Evolutionary conservation across 768 basidiomycete genomes (phyloP), one percentile per base, ranked within the genome.

Genomic region (Hericium alpestre): DNA sequence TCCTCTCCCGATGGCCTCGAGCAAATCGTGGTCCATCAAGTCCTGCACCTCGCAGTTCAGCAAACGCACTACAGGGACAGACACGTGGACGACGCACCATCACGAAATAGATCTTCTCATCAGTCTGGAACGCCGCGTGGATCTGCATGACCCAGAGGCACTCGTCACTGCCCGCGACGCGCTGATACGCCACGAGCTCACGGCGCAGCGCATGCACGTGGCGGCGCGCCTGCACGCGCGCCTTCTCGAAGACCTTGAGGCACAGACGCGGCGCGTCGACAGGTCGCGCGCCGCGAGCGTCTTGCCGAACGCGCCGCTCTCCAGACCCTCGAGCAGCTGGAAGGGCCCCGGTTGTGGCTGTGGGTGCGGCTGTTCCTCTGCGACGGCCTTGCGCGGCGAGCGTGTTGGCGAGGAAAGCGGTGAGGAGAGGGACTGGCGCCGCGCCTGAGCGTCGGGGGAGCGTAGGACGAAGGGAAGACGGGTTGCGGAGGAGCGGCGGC

Each of bases 161-260:
- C 59, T 60, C 59, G 16, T 55, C 57, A 54, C 59, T 58, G 11
- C 51, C 57, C 9, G 61, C 59, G 38, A 62, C 47, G 22, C 61
- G 61, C 38, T 62, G 59, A 47, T 62, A 62, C 49, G 61, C 61
- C 40, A 55, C 59, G 15, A 62, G 56, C 49, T 62, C 61, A 15
- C 61, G 61, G 54, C 54, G 54, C 48, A 62, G 43, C 23, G 59
- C 61, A 10, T 53, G 51, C 23, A 52, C 37, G 56, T 58, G 39
- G 54, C 57, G 51, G 51, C 56, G 39, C 56, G 57, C 38, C 54
- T 57, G 32, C 56, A 56, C 22, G 58, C 50, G 41, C 22, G 49
- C 27, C 49, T 51, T 51, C 12, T 37, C 27, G 27, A 51, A 23
- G 9, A 60, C 60, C 49, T 61, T 61, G 53, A 61, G 54, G 38